A percentile compares a stretch with the other conserved stretches of the same genome.
These are phyloP conservation scores for Populus hybrid DNA, from an alignment of 441 rosid genomes.

Conservation along the genomic window DNA sequence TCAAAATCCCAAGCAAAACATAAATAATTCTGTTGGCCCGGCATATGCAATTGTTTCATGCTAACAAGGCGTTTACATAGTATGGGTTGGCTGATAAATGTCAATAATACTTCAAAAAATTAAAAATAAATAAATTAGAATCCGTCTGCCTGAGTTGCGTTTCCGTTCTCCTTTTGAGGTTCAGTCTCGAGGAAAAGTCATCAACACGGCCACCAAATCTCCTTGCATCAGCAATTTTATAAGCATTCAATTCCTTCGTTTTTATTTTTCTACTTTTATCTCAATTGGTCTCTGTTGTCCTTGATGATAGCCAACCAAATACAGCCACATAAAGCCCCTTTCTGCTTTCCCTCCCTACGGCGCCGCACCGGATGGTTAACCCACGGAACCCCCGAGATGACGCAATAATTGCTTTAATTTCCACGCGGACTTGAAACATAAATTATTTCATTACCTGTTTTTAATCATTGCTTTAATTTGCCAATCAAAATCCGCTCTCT, in stretches of 20 bases:
- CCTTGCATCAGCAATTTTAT: too few species aligned
- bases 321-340: background rate
- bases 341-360: background rate
- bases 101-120: too few species aligned
- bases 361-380: background rate
- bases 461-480: background rate
- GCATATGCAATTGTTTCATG: too few species aligned
- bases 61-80: too few species aligned
- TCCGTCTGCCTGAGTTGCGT: too few species aligned
- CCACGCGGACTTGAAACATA: background rate
- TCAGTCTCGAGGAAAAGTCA: background rate
- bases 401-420: background rate
- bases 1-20: too few species aligned
- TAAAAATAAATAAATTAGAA: rapidly evolving
- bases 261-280: background rate
- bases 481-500: background rate
- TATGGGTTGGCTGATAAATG: too few species aligned
- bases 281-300: background rate
- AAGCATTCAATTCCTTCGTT: too few species aligned
- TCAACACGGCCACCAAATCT: background rate
- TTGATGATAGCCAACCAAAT: background rate
- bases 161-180: too few species aligned
- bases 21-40: too few species aligned
- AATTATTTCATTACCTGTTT: background rate
- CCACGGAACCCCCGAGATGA: background rate